These are phyloP conservation scores for Talaromyces funiculosus DNA, from an alignment of 2,329 filamentous ascomycete species.

Conservation along the genomic window DNA sequence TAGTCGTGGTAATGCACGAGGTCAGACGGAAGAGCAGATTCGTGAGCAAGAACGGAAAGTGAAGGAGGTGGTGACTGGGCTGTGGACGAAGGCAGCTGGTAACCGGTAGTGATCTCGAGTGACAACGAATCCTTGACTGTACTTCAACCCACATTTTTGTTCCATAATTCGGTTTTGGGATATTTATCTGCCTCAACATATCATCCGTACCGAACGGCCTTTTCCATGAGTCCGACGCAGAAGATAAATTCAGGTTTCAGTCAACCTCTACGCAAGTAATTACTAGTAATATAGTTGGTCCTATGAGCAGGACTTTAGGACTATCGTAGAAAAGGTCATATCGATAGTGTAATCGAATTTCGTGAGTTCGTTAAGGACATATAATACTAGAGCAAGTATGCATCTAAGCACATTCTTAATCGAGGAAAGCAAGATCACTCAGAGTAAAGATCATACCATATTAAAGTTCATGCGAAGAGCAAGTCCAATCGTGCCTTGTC, in stretches of 20 bases:
- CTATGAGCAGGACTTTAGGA: not conserved
- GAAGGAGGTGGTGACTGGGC: constrained; percentile 52
- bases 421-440: not conserved
- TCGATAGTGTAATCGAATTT: not conserved
- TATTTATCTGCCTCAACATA: not conserved
- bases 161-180: not conserved
- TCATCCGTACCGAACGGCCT: not conserved
- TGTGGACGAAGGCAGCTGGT: constrained; percentile 44
- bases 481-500: constrained; percentile 7
- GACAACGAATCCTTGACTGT: not conserved
- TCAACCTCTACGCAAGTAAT: not conserved
- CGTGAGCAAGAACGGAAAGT: constrained; percentile 55
- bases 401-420: not conserved
- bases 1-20: constrained; percentile 53
- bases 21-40: constrained; percentile 60
- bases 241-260: not conserved
- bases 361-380: not conserved
- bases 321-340: not conserved
- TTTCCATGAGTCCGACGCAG: not conserved
- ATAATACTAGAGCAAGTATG: not conserved
- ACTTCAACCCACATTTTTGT: not conserved
- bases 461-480: constrained; percentile 1
- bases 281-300: not conserved
- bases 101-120: constrained; percentile 17
- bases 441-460: not conserved